phyloP scores from a whole-genome alignment of 2,329 filamentous ascomycete genomes.

The Pseudogymnoascus verrucosus region DNA sequence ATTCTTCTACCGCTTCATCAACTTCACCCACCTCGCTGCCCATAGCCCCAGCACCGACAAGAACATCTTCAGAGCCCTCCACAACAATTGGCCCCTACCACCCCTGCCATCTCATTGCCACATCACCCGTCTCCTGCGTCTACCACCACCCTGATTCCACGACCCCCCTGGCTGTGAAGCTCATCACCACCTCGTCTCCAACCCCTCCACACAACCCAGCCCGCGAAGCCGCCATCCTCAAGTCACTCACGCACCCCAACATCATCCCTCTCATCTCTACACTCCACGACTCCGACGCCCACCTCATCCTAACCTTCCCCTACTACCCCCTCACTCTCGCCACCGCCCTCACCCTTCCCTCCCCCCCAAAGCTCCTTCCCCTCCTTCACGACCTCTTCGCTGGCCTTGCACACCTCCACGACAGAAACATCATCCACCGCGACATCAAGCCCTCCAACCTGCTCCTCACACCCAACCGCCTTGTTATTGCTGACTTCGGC shows the following conservation, averaged over 20 bases:
- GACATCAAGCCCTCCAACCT: conserved; percentile 93
- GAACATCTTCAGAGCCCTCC: conserved; percentile 24
- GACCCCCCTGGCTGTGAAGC: conserved; percentile 63
- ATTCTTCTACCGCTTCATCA: conserved; percentile 30
- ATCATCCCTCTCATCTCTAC: conserved; percentile 64
- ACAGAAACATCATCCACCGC: conserved; percentile 73
- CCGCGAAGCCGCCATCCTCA: conserved; percentile 71
- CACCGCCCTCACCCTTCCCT: conserved; percentile 42
- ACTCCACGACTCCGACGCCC: conserved; percentile 62
- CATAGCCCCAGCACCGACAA: conserved; percentile 16
- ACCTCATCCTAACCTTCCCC: conserved; percentile 75
- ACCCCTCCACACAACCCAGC: conserved; percentile 74
- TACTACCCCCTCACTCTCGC: conserved; percentile 70
- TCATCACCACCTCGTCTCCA: conserved; percentile 61
- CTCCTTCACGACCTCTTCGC: conserved; percentile 61
- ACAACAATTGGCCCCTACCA: conserved; percentile 45
- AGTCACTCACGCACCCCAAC: conserved; percentile 45
- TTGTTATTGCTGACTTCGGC: conserved; percentile 72
- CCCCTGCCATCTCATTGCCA: conserved; percentile 47
- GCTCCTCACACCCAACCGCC: conserved; percentile 64
- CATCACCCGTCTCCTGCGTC: conserved; percentile 74
- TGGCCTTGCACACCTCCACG: conserved; percentile 65
- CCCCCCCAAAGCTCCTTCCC: conserved; percentile 25
- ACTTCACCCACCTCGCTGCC: conserved; percentile 16
- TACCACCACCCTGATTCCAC: conserved; percentile 55